Conservation (phyloP, 2,329 filamentous ascomycete species). For the Cladophialophora psammophila region DNA sequence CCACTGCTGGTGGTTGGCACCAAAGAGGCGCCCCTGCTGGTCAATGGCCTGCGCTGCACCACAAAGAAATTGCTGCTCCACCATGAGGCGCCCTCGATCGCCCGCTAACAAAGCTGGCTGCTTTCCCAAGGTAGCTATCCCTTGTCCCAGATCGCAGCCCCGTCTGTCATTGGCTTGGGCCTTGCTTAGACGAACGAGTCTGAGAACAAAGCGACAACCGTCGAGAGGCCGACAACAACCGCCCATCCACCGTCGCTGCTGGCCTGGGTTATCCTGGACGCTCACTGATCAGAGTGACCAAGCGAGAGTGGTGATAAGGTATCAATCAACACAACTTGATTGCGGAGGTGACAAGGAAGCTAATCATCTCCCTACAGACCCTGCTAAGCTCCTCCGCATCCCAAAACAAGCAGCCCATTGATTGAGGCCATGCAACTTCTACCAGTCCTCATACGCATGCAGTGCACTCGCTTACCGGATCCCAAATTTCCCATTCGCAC, state of each 20-base stretch:
- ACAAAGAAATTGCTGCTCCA: constrained; percentile 34
- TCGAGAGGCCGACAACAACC: constrained; percentile 4
- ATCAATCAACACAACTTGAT: not conserved
- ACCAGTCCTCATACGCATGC: not conserved
- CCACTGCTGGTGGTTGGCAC: not conserved
- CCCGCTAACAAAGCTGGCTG: constrained; percentile 25
- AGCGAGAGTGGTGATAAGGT: constrained; percentile 4
- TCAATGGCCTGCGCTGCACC: constrained; percentile 23
- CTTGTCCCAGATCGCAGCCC: constrained; percentile 2
- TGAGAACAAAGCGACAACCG: constrained; percentile 14
- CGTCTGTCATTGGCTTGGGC: constrained; percentile 24
- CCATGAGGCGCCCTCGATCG: constrained; percentile 27
- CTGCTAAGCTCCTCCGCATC: constrained; percentile 1
- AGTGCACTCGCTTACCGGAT: not conserved
- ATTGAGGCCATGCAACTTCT: constrained; percentile 14
- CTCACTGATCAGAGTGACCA: not conserved
- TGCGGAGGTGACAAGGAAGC: constrained; percentile 21
- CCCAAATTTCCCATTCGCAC: not conserved
- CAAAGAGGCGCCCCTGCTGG: constrained; percentile 1
- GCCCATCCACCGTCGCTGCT: constrained; percentile 6
- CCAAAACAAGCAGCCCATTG: not conserved
- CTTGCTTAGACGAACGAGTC: constrained; percentile 16
- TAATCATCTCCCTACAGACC: constrained; percentile 14
- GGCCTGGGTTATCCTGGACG: constrained; percentile 1
- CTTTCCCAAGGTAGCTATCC: not conserved